Percentiles rank a stretch among this genome's conserved stretches.
Evolutionary conservation across 345 rosid species (phyloP).

Genomic region (Euphorbia pulcherrima): DNA sequence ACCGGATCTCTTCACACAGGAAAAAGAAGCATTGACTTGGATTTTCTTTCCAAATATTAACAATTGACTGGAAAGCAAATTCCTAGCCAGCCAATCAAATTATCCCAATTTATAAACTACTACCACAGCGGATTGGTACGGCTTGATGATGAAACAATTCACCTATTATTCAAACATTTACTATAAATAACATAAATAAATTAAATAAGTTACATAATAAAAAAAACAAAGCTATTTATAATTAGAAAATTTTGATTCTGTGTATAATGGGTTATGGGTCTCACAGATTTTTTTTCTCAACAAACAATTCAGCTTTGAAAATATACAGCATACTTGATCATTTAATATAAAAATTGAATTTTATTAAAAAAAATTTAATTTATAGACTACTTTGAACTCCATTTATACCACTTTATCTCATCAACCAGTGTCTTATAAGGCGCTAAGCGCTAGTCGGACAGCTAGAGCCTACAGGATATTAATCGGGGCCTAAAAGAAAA

Average conservation of each 20-base stretch:
- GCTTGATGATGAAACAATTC: not conserved
- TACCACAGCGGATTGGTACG: not conserved
- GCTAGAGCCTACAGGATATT: no score
- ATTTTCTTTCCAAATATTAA: slow-evolving; percentile 2
- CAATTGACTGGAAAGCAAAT: slow-evolving; percentile 3
- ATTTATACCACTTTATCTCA: no score
- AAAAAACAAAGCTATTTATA: not conserved
- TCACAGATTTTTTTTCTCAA: not conserved
- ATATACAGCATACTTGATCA: no score
- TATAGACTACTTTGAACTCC: no score
- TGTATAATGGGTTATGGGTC: not conserved
- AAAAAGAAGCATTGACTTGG: not conserved
- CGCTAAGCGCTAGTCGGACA: no score
- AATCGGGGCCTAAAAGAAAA: no score
- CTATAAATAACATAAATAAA: not conserved
- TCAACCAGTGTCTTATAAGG: no score
- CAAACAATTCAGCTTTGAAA: not conserved
- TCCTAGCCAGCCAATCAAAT: slow-evolving; percentile 9
- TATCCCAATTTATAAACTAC: not conserved
- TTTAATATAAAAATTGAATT: no score
- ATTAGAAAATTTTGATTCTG: not conserved
- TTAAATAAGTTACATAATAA: not conserved
- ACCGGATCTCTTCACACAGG: not conserved
- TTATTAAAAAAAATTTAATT: no score
- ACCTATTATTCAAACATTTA: not conserved